Base-by-base conservation (phyloP, 73 alveolate species). In the Paramecium bursaria region DNA sequence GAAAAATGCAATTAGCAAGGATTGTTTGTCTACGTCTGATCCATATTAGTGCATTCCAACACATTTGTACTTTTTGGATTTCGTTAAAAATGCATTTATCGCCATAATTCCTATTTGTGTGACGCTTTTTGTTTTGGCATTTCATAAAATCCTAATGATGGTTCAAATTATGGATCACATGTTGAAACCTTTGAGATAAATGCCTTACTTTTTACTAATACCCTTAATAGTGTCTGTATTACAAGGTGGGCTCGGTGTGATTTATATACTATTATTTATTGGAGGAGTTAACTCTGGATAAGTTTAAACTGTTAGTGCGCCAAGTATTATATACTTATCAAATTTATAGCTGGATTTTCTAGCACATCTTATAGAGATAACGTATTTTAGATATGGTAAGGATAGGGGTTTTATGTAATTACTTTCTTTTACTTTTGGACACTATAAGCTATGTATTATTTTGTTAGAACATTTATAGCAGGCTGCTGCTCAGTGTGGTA, bases 261-360 rank as follows among this genome's bases (percentile, higher is more conserved):
- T 57, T 9, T 57, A 25, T 13, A 57, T 57, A 29, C 31, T 57
- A 29, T 33, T 57, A 1, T 57, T 57, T 25, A 57, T 57, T 2
- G 76, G 76, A 26, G 76, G 76, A 25, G 15, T 57, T 25, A 57
- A 57, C 14, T 57, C 76, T 2, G 76, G 76, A 2, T 1, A 2
- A 57, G 13, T 50, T 4, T 48, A 57, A 57, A 57, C 76, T 26
- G 49, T 57, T 30, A 1, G 51, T n/a, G 76, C 76, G 26, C 76
- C 76, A 10, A 13, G n/a, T n/a, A n/a, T n/a, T n/a, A n/a, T n/a
- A n/a, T n/a, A n/a, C n/a, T n/a, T n/a, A n/a, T n/a, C n/a, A n/a
- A n/a, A n/a, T n/a, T n/a, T n/a, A n/a, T n/a, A n/a, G n/a, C 30
- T 57, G 76, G 76, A 9, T 57, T 57, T 29, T 57, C 76, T n/a